Base-by-base conservation (phyloP, 306 rosid species). In the Calophaca sinica region DNA sequence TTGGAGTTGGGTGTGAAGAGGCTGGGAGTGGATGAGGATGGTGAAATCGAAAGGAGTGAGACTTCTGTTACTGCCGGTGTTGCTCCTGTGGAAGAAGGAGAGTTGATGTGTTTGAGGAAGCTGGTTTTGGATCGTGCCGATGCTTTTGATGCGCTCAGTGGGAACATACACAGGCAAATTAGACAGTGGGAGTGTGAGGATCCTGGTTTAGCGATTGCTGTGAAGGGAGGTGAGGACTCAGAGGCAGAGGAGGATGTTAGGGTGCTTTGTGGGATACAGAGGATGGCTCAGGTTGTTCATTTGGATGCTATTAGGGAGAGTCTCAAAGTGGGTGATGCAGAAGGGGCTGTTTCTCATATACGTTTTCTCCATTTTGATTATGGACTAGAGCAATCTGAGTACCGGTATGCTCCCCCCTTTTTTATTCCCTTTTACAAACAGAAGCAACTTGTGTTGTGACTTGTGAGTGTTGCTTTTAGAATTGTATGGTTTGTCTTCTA, bases 1-100 rank as follows among this genome's bases (percentile, higher is more conserved):
- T 85, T 94, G 77, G 96, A 89, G 74, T 50, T 91, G 57, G 98
- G 96, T n/a, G 84, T 85, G 65, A 87, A 69, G 82, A 84, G 98
- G 80, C 57, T 94, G 84, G 82, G 72, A 83, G 83, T 82, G 29
- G 86, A 87, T 1, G 81, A 9, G 5, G 81, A 66, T 7, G 85
- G 26, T 50, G 90, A 50, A 53, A 70, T 36, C 58, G 65, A 46
- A 14, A 66, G 54, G 51, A 62, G 67, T 54, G 89, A 42, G 71
- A 68, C 36, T 70, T 20, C 13, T 58, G 66, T 29, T 13, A 44
- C 70, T 38, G 62, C 66, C 4, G 39, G 62, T 46, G 77, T 63
- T 11, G 77, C 67, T 6, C 33, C 63, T 4, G 72, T 89, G 48
- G 94, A 88, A 70, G 97, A 88, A 81, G 86, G 71, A 10, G 89